Evolutionary conservation across 306 rosid species (phyloP), one percentile per base, ranked within the genome.

Genomic region (Lagenaria siceraria): DNA sequence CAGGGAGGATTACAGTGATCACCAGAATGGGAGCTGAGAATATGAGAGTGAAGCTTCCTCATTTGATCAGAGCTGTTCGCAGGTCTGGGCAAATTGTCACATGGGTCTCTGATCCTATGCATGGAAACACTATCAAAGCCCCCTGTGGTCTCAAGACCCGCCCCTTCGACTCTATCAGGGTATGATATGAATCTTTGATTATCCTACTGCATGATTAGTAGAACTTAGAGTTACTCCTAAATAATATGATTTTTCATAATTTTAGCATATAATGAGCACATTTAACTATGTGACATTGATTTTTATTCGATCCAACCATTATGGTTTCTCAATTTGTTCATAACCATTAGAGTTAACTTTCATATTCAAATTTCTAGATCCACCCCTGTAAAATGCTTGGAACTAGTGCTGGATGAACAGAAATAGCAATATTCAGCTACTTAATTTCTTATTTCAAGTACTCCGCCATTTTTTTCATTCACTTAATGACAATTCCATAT

Each of bases 21-120:
- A 82, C 93, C 25, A 90, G 99, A 80, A 95, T 95, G 99, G 99
- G 99, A 80, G 99, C 99, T 87, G 99, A 95, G 87, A 95, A 92
- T 79, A 95, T 95, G 99, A 89, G 99, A 81, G 99, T 95, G 82
- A 95, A 95, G 83, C 99, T 95, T 82, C 97, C 99, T 48, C 97
- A 95, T 84, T 88, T 95, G 60, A 95, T 95, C 81, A 84, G 99
- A 82, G 99, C 99, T 17, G 96, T 95, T 52, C 90, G 97, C 19
- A 62, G 96, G 78, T 85, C 97, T 17, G 97, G 99, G 15, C 97
- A 90, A 76, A 86, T 90, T 80, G 99, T 95, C 84, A 92, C 99
- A 46, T 95, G 99, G 99, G 97, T 95, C 85, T 92, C 97, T 38
- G 99, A 95, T 80, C 99, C 99, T 51, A 95, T 95, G 99, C 99